Percentiles rank a stretch among this genome's conserved stretches.
Evolutionary conservation across 805 yeast species (phyloP).

Genomic region (Ogataea ganodermae): DNA sequence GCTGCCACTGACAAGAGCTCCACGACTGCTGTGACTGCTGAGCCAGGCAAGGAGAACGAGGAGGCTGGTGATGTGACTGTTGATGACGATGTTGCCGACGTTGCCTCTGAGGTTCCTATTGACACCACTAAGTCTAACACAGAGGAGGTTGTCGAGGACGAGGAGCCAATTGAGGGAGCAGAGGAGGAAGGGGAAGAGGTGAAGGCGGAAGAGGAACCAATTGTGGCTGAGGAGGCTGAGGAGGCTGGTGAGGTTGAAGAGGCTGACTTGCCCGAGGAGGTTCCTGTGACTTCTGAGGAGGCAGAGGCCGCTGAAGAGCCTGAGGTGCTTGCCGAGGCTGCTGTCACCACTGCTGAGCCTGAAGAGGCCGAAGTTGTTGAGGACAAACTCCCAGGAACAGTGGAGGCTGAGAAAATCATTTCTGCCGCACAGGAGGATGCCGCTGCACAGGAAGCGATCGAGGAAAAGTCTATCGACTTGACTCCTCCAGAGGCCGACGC

Average conservation of each 20-base stretch:
- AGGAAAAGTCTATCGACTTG: conserved; percentile 28
- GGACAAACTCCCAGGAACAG: too few species aligned
- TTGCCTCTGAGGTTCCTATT: conserved; percentile 20
- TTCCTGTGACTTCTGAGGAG: conserved; percentile 19
- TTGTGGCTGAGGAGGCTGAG: conserved; percentile 12
- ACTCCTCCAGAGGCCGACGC: conserved; percentile 36
- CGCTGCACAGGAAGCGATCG: conserved; percentile 30
- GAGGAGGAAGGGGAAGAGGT: conserved; percentile 20
- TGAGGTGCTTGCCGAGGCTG: conserved; percentile 13
- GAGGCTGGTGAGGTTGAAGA: conserved; percentile 18
- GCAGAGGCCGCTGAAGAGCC: conserved; percentile 12
- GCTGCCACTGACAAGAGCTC: conserved; percentile 3
- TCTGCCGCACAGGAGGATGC: conserved; percentile 16
- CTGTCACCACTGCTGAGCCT: conserved; percentile 18
- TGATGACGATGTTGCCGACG: conserved; percentile 12
- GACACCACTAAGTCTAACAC: conserved; percentile 12
- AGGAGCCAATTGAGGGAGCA: conserved; percentile 19
- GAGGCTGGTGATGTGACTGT: conserved; percentile 8
- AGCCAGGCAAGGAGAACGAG: conserved; percentile 4
- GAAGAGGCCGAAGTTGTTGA: conserved; percentile 19
- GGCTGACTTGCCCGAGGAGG: conserved; percentile 12
- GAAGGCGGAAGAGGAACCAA: conserved; percentile 16
- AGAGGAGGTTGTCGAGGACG: conserved; percentile 20
- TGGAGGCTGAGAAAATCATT: conserved; percentile 16
- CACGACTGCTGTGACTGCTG: neutral